Evolutionary conservation across 2,329 filamentous ascomycete genomes (phyloP), one percentile per base, ranked within the genome.

Genomic region (Capronia coronata): DNA sequence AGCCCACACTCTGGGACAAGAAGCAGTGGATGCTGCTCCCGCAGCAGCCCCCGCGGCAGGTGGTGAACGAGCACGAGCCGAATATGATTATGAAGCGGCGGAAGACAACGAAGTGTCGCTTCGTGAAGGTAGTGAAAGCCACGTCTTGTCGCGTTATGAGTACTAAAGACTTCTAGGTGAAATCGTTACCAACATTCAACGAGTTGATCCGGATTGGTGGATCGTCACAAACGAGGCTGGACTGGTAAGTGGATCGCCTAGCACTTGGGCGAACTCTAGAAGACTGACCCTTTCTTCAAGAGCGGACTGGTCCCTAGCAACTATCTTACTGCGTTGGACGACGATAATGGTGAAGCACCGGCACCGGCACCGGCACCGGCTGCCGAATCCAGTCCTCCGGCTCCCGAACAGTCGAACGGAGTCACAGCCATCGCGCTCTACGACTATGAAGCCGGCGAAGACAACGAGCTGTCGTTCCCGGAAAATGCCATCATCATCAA

Each of bases 151-250:
- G 9, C 16, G 23, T 22, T 11, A 37, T 19, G 13, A 6, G 16
- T 25, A 37, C 30, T 43, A 27, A n/a, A 45, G 22, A 44, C 22
- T 18, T 44, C 25, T 43, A 58, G 56, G 56, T 40, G 87, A 96
- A 62, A 80, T 83, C 57, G 84, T 98, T 30, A 89, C 79, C 19
- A 84, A 95, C 65, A 95, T 98, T 62, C 88, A 97, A 56, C 94
- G 94, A 86, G 88, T 98, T 1, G 93, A 97, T 61, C 86, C 94
- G 44, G 91, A 98, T 65, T 98, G 93, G 93, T 98, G 93, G 93
- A 86, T 95, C 79, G 93, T 94, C 37, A 87, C 85, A 59, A 98
- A 97, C 71, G 72, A 77, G 18, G 76, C 75, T 54, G 93, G 93
- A 61, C 51, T 57, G 43, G 88, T 96, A 68, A 83, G 76, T 43